phyloP scores from a whole-genome alignment of 805 yeast genomes.

The Saccharomycopsis fermentans region DNA sequence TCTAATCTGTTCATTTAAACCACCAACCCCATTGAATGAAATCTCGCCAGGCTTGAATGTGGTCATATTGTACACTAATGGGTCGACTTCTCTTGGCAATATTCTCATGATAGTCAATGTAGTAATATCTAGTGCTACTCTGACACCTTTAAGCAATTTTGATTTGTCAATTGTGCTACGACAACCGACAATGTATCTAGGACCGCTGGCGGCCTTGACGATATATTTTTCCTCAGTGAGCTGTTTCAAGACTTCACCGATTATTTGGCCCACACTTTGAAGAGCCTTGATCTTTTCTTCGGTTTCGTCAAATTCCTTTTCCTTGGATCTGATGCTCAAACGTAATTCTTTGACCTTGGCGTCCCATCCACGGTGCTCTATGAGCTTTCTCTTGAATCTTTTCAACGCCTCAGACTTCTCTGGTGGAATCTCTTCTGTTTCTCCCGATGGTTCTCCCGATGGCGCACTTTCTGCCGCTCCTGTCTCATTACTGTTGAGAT shows the following conservation, averaged over 20 bases:
- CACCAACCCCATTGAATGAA: conserved; percentile 92
- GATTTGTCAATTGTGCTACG: conserved; percentile 84
- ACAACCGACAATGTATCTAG: conserved; percentile 95
- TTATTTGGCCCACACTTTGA: conserved; percentile 93
- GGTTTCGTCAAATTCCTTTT: conserved; percentile 78
- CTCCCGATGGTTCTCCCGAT: conserved; percentile 17
- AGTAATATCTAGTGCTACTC: conserved; percentile 96
- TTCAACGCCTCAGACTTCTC: conserved; percentile 71
- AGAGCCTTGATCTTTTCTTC: conserved; percentile 95
- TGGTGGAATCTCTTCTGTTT: conserved; percentile 36
- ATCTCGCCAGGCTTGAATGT: conserved; percentile 96
- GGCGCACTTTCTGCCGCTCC: conserved; percentile 13
- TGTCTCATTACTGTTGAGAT: conserved; percentile 6
- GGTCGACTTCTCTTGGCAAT: conserved; percentile 96
- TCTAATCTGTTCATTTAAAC: conserved; percentile 88
- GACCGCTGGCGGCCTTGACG: conserved; percentile 95
- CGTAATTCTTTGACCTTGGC: conserved; percentile 79
- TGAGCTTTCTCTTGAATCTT: conserved; percentile 72
- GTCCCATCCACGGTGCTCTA: conserved; percentile 93
- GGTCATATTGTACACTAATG: conserved; percentile 96
- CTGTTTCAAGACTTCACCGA: conserved; percentile 94
- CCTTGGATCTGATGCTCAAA: conserved; percentile 71
- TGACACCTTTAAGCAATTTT: conserved; percentile 79
- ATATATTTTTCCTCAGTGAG: conserved; percentile 89
- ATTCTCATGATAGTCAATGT: conserved; percentile 96